Base-by-base conservation (phyloP, 768 basidiomycete genomes). In the Boletus rubropictus region DNA sequence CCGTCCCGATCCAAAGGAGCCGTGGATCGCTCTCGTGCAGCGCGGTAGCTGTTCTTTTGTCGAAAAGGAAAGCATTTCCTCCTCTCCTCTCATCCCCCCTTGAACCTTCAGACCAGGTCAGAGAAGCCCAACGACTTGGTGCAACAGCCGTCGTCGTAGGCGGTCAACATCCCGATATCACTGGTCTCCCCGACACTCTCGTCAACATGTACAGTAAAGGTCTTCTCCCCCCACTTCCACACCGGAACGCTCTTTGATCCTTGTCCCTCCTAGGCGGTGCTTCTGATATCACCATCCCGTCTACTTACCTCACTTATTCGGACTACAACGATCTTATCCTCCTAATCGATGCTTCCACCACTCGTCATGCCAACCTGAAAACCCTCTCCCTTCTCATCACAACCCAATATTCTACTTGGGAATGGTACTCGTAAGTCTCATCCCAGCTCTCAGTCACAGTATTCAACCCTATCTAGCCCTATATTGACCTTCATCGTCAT, bases 161-260 rank as follows among this genome's bases (percentile, higher is more conserved):
- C 31, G 94, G 94, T 29, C 76, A 83, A 54, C 73, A 83, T 56
- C 82, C 83, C 17, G 78, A 75, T 17, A 59, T 75, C 48, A 77
- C 74, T 29, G 88, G 82, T 7, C 76, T 77, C 52, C 79, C 91
- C 29, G 84, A 92, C 60, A 75, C 79, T 22, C 73, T 96, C 51
- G 77, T 93, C 43, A 91, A 87, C 57, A 94, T 96, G 89, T 96
- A 88, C 69, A 89, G 86, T 64, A 88, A 87, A 67, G 86, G 93
- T 93, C 53, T 40, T 27, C 33, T 88, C 40, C 44, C 72, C 65
- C 46, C 76, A 60, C 49, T n/a, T 42, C 42, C 42, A 39, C 49
- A 34, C 36, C 37, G 52, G 21, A 44, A 27, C 32, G 1, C 28
- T 3, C 49, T 41, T 48, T 52, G 42, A 45, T 37, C 17, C 35